Conservation (phyloP, 495 filamentous ascomycete species). For the Eremomyces bilateralis region DNA sequence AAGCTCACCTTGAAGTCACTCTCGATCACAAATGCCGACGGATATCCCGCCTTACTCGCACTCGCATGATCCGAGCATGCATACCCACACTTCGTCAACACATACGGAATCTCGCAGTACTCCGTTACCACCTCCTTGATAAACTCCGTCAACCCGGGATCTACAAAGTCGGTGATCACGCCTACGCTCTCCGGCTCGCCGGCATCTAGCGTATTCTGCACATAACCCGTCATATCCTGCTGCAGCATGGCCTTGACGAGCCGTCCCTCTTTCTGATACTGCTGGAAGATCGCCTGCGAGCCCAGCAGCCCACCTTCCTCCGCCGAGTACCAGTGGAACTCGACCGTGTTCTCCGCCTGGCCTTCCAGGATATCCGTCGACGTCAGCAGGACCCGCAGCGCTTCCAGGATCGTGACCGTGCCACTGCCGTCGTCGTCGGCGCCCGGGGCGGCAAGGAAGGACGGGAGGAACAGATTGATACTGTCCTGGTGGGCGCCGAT, state of each 20-base stretch:
- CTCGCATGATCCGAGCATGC: conserved; percentile 94
- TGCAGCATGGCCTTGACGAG: conserved; percentile 95
- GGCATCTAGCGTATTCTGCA: conserved; percentile 61
- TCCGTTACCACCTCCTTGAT: conserved; percentile 69
- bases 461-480: conserved; percentile 79
- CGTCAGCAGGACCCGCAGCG: conserved; percentile 38
- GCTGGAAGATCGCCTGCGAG: conserved; percentile 58
- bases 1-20: conserved; percentile 64
- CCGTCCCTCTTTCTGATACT: conserved; percentile 52
- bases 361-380: conserved; percentile 31
- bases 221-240: conserved; percentile 96
- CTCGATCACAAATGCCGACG: conserved; percentile 90
- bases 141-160: conserved; percentile 62
- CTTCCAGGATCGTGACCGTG: conserved; percentile 59
- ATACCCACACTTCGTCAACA: conserved; percentile 53
- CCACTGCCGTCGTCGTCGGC: conserved; percentile 60
- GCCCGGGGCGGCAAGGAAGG: conserved; percentile 52
- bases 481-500: conserved; percentile 62
- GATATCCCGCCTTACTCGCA: conserved; percentile 90
- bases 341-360: conserved; percentile 54
- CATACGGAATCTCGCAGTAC: conserved; percentile 14
- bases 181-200: conserved; percentile 72
- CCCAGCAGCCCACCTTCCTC: conserved; percentile 74
- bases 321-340: conserved; percentile 91
- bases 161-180: conserved; percentile 84